Base-by-base conservation (phyloP, 805 yeast genomes). In the baker's yeast (Saccharomyces cerevisiae) region DNA sequence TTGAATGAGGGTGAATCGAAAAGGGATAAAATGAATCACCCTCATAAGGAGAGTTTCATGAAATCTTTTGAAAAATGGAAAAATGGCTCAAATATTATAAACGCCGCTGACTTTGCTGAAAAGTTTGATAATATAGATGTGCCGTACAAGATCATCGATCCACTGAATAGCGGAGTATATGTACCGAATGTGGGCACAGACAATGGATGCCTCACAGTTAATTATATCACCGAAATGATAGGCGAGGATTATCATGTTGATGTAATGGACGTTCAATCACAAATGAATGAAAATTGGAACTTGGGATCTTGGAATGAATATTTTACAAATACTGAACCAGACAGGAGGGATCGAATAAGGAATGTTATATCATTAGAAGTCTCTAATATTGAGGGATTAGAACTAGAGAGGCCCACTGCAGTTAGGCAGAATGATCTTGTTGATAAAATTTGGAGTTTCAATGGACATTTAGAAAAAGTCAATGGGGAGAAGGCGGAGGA, bases 211-310 rank as follows among this genome's bases (percentile, higher is more conserved):
- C 55, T 68, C 21, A 57, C 61, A 47, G 66, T 72, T 0, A 71
- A 71, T 46, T 58, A 70, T 1, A 54, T 63, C 68, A 50, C 65
- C 55, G 26, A 77, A 4, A 64, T 75, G 11, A 77, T 89, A 28
- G 96, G 96, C 0, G 78, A 70, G 4, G 85, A 83, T 41, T 70
- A 72, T 3, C 78, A 77, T 0, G 78, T 90, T 1, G 95, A 88
- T 53, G 96, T 90, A 1, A 88, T 90, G 92, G 96, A 90, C 66
- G 96, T 89, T 3, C 75, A 86, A 24, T 84, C 95, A 0, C 97
- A 90, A 62, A 84, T 85, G 11, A 81, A 65, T 47, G 62, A 63
- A 14, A 60, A 57, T 28, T 89, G 96, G 96, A 76, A 78, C 21
- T 68, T 89, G 73, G 77, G 77, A 1, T 76, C 74, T 56, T 90